Evolutionary conservation across 2,329 filamentous ascomycete genomes (phyloP).

Genomic region (Diaporthe sp.): DNA sequence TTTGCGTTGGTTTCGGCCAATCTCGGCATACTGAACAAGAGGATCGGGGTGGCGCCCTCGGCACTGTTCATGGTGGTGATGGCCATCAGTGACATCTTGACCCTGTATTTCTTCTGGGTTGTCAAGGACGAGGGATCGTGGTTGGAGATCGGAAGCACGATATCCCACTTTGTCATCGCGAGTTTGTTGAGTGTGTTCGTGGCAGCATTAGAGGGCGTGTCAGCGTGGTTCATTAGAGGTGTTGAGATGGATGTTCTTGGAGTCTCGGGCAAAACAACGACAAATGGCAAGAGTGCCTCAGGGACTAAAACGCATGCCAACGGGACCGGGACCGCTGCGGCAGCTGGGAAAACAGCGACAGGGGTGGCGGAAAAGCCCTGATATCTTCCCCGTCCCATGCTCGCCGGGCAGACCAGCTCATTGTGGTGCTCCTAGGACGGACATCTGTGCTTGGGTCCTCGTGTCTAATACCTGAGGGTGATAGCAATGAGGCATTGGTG

Average conservation of each 20-base stretch:
- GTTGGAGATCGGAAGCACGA: slow-evolving; percentile 97
- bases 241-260: slow-evolving; percentile 71
- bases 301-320: slow-evolving; percentile 7
- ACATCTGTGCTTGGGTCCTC: not conserved
- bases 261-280: slow-evolving; percentile 14
- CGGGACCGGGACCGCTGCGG: not conserved
- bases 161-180: slow-evolving; percentile 95
- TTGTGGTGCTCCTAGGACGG: not conserved
- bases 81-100: slow-evolving; percentile 90
- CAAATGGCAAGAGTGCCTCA: slow-evolving; percentile 1
- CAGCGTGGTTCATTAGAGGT: slow-evolving; percentile 84
- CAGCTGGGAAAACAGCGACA: not conserved
- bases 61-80: slow-evolving; percentile 96
- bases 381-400: not conserved
- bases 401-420: not conserved
- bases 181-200: slow-evolving; percentile 93
- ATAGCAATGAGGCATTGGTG: not conserved
- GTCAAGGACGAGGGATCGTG: slow-evolving; percentile 97
- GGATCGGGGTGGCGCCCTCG: slow-evolving; percentile 86
- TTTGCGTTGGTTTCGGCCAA: slow-evolving; percentile 95
- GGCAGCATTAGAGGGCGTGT: slow-evolving; percentile 86
- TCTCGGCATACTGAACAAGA: slow-evolving; percentile 90
- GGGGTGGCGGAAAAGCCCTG: slow-evolving; percentile 22
- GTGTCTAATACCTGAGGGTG: not conserved
- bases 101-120: slow-evolving; percentile 97